Conservation (phyloP, 805 yeast species). For the Metschnikowia koreensis region DNA sequence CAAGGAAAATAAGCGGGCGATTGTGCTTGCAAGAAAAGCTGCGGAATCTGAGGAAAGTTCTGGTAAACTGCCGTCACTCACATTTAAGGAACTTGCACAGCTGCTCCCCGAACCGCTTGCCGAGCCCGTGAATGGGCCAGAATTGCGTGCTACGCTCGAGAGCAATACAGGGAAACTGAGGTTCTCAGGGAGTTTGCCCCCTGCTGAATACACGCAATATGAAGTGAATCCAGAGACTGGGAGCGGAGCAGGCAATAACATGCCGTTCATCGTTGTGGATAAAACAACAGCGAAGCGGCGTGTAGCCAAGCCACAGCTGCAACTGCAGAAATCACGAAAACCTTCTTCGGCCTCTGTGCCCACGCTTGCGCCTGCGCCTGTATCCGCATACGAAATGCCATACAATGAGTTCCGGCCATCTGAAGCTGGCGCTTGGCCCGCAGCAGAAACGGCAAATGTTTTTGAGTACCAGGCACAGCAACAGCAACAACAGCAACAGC, state of each 20-base stretch:
- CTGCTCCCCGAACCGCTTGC: neutral
- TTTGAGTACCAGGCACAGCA: conserved; percentile 3
- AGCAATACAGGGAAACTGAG: neutral
- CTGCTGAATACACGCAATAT: neutral
- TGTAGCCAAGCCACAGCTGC: neutral
- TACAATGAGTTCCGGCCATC: neutral
- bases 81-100: neutral
- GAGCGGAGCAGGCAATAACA: neutral
- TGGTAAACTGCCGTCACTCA: neutral
- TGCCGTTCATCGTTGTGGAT: neutral
- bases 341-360: neutral
- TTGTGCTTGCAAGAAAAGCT: conserved; percentile 42
- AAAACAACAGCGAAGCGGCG: neutral
- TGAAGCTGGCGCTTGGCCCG: no score
- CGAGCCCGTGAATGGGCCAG: neutral
- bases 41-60: conserved; percentile 25
- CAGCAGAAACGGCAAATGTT: neutral
- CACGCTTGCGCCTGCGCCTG: neutral
- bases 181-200: neutral
- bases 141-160: neutral
- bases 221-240: neutral
- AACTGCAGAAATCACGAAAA: no score
- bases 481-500: neutral
- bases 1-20: conserved; percentile 43
- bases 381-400: neutral